These are phyloP conservation scores for Asterionellopsis glacialis DNA, from an alignment of 108 stramenopile genomes.

Conservation along the genomic window DNA sequence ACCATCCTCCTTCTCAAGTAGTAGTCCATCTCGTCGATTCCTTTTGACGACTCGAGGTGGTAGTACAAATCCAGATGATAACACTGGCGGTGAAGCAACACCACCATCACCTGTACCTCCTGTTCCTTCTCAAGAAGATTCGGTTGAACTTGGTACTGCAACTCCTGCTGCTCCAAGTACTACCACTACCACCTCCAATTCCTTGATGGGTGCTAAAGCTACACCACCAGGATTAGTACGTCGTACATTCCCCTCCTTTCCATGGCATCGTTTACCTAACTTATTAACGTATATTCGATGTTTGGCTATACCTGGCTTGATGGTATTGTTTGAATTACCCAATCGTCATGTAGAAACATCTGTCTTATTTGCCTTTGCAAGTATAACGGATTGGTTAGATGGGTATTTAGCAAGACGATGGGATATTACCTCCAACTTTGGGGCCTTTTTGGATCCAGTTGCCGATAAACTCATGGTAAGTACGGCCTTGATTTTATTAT, in stretches of 20 bases:
- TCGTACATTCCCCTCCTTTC: constrained; percentile 50
- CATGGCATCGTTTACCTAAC: constrained; percentile 71
- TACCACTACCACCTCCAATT: too few relatives aligned
- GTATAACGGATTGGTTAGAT: constrained; percentile 89
- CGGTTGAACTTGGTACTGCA: too few relatives aligned
- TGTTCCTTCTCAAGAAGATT: too few relatives aligned
- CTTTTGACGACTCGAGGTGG: too few relatives aligned
- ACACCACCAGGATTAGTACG: constrained; percentile 58
- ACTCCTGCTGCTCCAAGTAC: too few relatives aligned
- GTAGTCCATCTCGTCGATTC: too few relatives aligned
- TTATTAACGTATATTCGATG: constrained; percentile 69
- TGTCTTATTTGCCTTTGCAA: constrained; percentile 61
- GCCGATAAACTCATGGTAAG: constrained; percentile 96
- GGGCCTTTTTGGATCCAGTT: constrained; percentile 96
- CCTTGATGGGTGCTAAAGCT: constrained; percentile 37
- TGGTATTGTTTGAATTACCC: constrained; percentile 45
- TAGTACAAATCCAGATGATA: too few relatives aligned
- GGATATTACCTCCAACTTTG: constrained; percentile 77
- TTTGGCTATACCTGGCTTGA: constrained; percentile 64
- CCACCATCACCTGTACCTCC: too few relatives aligned
- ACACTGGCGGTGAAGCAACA: too few relatives aligned
- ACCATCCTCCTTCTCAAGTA: too few relatives aligned
- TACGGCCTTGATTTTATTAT: constrained; percentile 78
- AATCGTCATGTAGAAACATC: constrained; percentile 19
- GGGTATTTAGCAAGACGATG: constrained; percentile 87